Conservation (phyloP, 2,329 filamentous ascomycete genomes). For the Fusarium liriodendri region DNA sequence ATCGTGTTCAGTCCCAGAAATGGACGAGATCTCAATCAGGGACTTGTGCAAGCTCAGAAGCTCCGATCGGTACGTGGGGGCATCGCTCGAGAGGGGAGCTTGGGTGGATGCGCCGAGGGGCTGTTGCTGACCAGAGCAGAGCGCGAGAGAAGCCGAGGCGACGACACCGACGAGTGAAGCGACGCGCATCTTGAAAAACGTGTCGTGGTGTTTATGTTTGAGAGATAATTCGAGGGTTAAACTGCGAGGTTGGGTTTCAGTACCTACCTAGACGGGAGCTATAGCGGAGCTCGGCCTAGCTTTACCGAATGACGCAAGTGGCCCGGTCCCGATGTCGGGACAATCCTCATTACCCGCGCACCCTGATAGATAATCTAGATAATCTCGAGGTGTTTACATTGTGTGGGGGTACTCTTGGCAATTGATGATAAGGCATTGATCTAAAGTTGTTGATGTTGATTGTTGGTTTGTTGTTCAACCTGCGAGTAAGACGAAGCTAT, state of each 20-base stretch:
- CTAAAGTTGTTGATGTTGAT: not conserved
- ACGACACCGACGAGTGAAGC: constrained; percentile 16
- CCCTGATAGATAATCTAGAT: constrained; percentile 14
- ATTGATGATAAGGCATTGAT: not conserved
- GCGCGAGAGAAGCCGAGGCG: constrained; percentile 24
- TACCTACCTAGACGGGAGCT: constrained; percentile 12
- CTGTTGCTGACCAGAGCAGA: constrained; percentile 25
- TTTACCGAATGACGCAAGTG: constrained; percentile 27
- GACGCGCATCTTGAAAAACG: constrained; percentile 25
- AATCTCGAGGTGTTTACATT: not conserved
- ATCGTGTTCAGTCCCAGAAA: constrained; percentile 74
- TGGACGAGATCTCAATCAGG: constrained; percentile 79
- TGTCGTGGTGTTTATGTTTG: constrained; percentile 19
- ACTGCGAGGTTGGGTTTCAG: constrained; percentile 7
- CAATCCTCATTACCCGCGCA: not conserved
- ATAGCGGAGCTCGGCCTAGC: constrained; percentile 22
- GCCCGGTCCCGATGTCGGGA: constrained; percentile 29
- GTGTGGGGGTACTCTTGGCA: not conserved
- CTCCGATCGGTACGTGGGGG: constrained; percentile 54
- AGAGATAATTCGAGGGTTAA: not conserved
- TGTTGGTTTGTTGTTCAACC: not conserved
- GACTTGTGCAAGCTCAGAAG: constrained; percentile 80
- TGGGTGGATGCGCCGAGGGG: constrained; percentile 3
- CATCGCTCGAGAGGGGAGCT: constrained; percentile 19
- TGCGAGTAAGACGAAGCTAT: not conserved